Base-by-base conservation (phyloP, 345 rosid genomes). In the Camelina laxa region DNA sequence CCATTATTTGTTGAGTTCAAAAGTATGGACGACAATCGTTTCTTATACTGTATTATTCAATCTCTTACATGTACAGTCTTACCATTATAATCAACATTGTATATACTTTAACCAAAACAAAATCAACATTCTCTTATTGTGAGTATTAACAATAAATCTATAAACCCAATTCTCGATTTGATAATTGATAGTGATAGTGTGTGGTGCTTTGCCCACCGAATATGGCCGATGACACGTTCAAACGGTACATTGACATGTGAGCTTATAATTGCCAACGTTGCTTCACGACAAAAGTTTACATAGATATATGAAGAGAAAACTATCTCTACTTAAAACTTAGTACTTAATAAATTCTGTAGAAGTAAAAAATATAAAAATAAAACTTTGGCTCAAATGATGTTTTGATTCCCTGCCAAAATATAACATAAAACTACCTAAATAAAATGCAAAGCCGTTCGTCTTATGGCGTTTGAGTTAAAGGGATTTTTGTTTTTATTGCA, bases 171-270 rank as follows among this genome's bases (percentile, higher is more conserved):
- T 22, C 9, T 55, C 9, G 35, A 70, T 44, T 61, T 62, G 22
- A 63, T 54, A 16, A 54, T 60, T 69, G 17, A 51, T 12, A 41
- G 56, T 69, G 17, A 51, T 16, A 31, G 56, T 42, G 69, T 42
- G 69, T 69, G 30, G 42, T 55, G 71, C 76, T 77, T 70, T 50
- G 55, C 55, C 76, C 80, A 57, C 60, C 38, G 62, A 77, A 70
- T 44, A 41, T 65, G 76, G 73, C 73, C 50, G 62, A 71, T 77
- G 7, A 33, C 80, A 77, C 76, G 76, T 55, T 71, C 30, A 58
- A 57, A 59, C 27, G 68, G 38, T 56, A 68, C 61, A 64, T 70
- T 54, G 54, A 57, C 80, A 77, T 77, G 80, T 77, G 80, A 65
- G 57, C 80, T 65, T 49, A 65, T 65, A 44, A 71, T 65, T 71